A percentile compares a stretch with the other conserved stretches of the same genome.
Conservation (phyloP, 2,329 filamentous ascomycete genomes). For the Arthrobotrys pseudoclavata region DNA sequence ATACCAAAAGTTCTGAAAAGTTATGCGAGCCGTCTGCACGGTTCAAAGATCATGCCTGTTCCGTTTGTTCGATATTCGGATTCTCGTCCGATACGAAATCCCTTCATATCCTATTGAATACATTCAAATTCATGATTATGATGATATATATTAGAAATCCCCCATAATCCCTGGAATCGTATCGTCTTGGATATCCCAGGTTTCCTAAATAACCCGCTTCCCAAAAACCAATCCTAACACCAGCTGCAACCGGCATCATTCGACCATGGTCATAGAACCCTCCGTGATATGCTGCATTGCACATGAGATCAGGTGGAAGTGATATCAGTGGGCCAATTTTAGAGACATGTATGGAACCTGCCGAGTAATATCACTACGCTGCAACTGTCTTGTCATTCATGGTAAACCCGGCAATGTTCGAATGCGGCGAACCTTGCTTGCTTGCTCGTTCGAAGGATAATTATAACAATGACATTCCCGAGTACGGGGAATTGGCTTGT, state of each 20-base stretch:
- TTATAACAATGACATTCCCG: background rate
- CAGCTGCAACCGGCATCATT: slow-evolving; percentile 2
- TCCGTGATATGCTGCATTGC: slow-evolving; percentile 34
- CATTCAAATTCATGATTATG: background rate
- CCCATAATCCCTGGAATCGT: slow-evolving; percentile 17
- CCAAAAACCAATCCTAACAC: background rate
- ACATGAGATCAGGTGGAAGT: slow-evolving; percentile 48
- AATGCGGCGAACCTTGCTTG: slow-evolving; percentile 16
- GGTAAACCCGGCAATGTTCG: slow-evolving; percentile 23
- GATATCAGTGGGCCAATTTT: slow-evolving; percentile 10
- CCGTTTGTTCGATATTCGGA: slow-evolving; percentile 15
- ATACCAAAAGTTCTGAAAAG: background rate
- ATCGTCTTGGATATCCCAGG: slow-evolving; percentile 4
- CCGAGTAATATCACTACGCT: slow-evolving; percentile 20
- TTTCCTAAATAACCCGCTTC: background rate
- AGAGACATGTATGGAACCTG: background rate
- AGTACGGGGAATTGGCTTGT: background rate
- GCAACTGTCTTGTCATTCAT: background rate
- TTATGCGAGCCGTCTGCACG: slow-evolving; percentile 55
- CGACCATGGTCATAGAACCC: slow-evolving; percentile 23
- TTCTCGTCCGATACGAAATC: slow-evolving; percentile 8
- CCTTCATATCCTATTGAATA: slow-evolving; percentile 2
- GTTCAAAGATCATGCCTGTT: slow-evolving; percentile 59
- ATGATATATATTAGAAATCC: slow-evolving; percentile 7
- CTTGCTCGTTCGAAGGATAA: slow-evolving; percentile 22